A percentile compares a stretch with the other conserved stretches of the same genome.
Conservation (phyloP, 1,139 yeast species). For the Sporopachydermia cereana region DNA sequence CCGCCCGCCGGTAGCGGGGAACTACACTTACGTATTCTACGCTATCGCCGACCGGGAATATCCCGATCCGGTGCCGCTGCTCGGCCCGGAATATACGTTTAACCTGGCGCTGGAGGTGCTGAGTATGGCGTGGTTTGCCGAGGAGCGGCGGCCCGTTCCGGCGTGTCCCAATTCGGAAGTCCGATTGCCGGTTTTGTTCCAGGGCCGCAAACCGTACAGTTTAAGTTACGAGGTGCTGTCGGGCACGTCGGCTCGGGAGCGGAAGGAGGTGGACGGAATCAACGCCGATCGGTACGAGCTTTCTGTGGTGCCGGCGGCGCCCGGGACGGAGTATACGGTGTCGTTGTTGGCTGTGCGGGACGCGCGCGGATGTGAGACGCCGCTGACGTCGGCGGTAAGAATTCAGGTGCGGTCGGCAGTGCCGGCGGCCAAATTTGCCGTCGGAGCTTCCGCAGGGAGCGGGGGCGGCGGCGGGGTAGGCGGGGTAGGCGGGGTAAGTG, state of each 20-base stretch:
- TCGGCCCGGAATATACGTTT: slow-evolving; percentile 32
- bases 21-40: slow-evolving; percentile 59
- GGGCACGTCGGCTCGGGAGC: slow-evolving; percentile 34
- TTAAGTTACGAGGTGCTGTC: slow-evolving; percentile 57
- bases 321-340: slow-evolving; percentile 64
- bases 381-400: slow-evolving; percentile 45
- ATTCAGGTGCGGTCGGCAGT: slow-evolving; percentile 56
- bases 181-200: slow-evolving; percentile 44
- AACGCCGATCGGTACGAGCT: slow-evolving; percentile 23
- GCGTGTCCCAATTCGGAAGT: slow-evolving; percentile 37
- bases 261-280: slow-evolving; percentile 35
- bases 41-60: slow-evolving; percentile 46
- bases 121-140: slow-evolving; percentile 11
- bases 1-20: slow-evolving; percentile 74
- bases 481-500: too few relatives aligned
- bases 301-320: slow-evolving; percentile 39
- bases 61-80: slow-evolving; percentile 24
- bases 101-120: slow-evolving; percentile 28
- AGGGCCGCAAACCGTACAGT: slow-evolving; percentile 71
- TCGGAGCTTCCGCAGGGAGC: slow-evolving; percentile 17
- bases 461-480: neutral
- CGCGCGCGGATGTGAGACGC: slow-evolving; percentile 61
- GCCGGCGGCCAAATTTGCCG: slow-evolving; percentile 42
- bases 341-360: slow-evolving; percentile 58
- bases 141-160: neutral